A percentile compares a stretch with the other conserved stretches of the same genome.
These are phyloP conservation scores for Leishmania guyanensis DNA, from an alignment of 208 protist species.

Conservation along the genomic window DNA sequence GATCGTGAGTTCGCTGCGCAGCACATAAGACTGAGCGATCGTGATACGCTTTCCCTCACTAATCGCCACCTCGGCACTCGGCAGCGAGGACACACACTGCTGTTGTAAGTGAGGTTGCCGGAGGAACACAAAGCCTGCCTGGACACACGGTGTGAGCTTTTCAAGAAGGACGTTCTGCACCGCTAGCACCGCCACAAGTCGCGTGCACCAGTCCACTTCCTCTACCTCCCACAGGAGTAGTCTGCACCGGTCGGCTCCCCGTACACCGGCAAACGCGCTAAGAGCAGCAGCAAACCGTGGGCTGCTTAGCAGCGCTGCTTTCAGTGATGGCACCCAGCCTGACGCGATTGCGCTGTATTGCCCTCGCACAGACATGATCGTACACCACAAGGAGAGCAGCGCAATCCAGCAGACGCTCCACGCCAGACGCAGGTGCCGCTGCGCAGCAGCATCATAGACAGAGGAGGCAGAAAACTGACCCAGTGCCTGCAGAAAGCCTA, in stretches of 20 bases:
- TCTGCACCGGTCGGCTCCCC: constrained; percentile 9
- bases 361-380: constrained; percentile 10
- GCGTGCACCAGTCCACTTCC: constrained; percentile 56
- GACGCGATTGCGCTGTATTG: constrained; percentile 13
- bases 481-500: constrained; percentile 43
- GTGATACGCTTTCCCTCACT: constrained; percentile 22
- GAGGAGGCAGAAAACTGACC: constrained; percentile 50
- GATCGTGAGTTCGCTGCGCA: constrained; percentile 26
- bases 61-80: not conserved
- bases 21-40: constrained; percentile 19
- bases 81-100: constrained; percentile 23
- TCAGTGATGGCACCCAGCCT: constrained; percentile 40
- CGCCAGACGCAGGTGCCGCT: constrained; percentile 37
- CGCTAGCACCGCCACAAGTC: constrained; percentile 40
- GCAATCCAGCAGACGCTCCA: constrained; percentile 70
- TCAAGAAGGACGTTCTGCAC: constrained; percentile 37
- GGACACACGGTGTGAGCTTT: constrained; percentile 43
- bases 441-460: constrained; percentile 35
- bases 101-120: constrained; percentile 24
- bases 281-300: constrained; percentile 59
- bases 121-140: constrained; percentile 48
- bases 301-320: constrained; percentile 33
- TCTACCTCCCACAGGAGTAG: constrained; percentile 62
- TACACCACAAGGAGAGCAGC: constrained; percentile 47
- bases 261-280: constrained; percentile 39